These are phyloP conservation scores for Isatis lusitanica DNA, from an alignment of 441 rosid genomes.

Conservation along the genomic window DNA sequence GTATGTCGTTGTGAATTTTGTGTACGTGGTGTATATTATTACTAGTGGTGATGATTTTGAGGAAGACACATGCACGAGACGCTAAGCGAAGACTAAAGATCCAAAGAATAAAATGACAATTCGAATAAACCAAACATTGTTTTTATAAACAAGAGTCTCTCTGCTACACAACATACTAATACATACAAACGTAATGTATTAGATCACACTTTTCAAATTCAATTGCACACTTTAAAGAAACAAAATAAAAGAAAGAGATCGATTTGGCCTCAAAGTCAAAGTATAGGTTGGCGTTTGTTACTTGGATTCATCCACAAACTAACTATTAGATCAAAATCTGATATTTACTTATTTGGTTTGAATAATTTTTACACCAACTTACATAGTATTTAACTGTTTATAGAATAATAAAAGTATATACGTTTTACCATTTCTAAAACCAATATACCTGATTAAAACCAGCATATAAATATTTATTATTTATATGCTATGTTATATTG, in stretches of 20 bases:
- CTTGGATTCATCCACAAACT: constrained; percentile 24
- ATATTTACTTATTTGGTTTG: background rate
- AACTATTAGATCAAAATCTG: background rate
- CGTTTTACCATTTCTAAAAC: background rate
- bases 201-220: constrained; percentile 1
- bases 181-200: constrained; percentile 25
- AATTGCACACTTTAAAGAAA: background rate
- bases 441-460: background rate
- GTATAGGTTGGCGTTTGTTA: constrained; percentile 27
- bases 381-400: background rate
- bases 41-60: constrained; percentile 37
- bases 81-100: constrained; percentile 21
- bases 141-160: constrained; percentile 36
- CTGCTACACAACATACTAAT: constrained; percentile 35
- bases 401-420: background rate
- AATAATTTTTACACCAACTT: background rate
- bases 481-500: background rate
- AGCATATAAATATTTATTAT: background rate
- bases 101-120: constrained; percentile 37
- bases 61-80: constrained; percentile 28
- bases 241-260: background rate
- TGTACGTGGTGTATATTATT: constrained; percentile 12
- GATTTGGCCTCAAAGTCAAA: constrained; percentile 38
- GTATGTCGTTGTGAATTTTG: background rate
- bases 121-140: constrained; percentile 41